Conservation (phyloP, 208 protist genomes). For the Wallacemonas sp. region DNA sequence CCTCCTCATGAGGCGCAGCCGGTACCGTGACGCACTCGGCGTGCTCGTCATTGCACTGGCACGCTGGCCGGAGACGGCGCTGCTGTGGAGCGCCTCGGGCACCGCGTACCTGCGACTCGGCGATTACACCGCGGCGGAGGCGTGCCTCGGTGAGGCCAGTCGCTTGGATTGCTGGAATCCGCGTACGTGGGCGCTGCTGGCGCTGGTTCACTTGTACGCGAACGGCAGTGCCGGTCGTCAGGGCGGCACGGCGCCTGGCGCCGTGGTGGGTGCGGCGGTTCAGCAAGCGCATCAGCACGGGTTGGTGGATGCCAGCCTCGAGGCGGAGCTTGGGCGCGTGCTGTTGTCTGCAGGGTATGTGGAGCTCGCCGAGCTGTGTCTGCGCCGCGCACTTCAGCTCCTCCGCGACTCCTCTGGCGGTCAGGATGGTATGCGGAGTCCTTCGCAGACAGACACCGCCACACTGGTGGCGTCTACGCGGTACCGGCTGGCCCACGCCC, state of each 20-base stretch:
- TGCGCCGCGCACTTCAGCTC: constrained; percentile 55
- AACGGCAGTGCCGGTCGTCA: not conserved
- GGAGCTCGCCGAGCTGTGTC: constrained; percentile 47
- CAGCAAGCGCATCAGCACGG: constrained; percentile 64
- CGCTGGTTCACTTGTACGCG: constrained; percentile 52
- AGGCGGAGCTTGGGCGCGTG: constrained; percentile 76
- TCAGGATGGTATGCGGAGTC: not conserved
- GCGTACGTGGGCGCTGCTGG: constrained; percentile 86
- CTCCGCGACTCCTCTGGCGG: constrained; percentile 10
- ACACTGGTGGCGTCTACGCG: constrained; percentile 29
- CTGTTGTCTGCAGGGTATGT: constrained; percentile 42
- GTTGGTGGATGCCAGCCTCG: constrained; percentile 61
- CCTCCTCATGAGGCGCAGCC: constrained; percentile 63
- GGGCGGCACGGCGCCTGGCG: constrained; percentile 16
- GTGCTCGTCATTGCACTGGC: constrained; percentile 72
- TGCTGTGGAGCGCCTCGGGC: constrained; percentile 88
- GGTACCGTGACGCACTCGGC: constrained; percentile 75
- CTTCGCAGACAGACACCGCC: not conserved
- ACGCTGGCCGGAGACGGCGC: constrained; percentile 67
- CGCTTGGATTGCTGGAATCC: constrained; percentile 84
- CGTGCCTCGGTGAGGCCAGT: constrained; percentile 90
- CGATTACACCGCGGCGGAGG: constrained; percentile 69
- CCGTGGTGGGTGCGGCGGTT: constrained; percentile 64
- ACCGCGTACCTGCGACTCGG: constrained; percentile 84
- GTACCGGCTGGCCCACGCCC: constrained; percentile 71